Base-by-base conservation (phyloP, 176 grass and related monocot genomes). In the Cenchrus fungigraminus region DNA sequence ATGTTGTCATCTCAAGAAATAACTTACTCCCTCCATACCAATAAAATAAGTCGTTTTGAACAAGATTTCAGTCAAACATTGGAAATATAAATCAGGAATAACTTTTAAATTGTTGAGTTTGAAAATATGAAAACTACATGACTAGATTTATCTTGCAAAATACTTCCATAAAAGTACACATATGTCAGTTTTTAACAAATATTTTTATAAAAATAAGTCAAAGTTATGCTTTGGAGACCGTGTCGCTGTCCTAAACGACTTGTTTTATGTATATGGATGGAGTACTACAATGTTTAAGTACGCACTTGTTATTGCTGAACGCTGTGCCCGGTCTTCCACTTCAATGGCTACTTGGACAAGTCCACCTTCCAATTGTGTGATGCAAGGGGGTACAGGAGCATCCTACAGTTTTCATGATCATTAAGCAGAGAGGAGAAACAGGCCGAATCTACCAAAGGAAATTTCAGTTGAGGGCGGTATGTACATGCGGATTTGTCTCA, bases 301-400 rank as follows among this genome's bases (percentile, higher is more conserved):
- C 34, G 11, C 88, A 98, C 97, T 94, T 88, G 93, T 95, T 87
- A 98, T 94, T 90, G 97, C 97, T 76, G 97, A 98, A 64, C 91
- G 93, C 29, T 98, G 97, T 69, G 97, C 94, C 55, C 97, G 89
- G 34, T 98, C 97, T 87, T 98, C 93, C 56, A 98, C 97, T 89
- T 98, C 97, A 94, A 98, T 94, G 85, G 97, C 97, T 69, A 98
- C 91, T 81, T 98, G 97, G 65, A 95, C 91, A 89, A 98, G 93
- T 67, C 97, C 96, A 80, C 96, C 93, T 28, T 98, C 93, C 70
- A 98, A 73, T 47, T 95, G 93, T 59, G 90, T 89, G 64, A 98
- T 98, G 73, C 97, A 98, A 58, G 97, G 97, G 9, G 97, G 97
- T 73, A 98, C 93, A 77, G 97, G 97, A 20, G 97, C 97, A 91